Percentiles rank a stretch among this genome's conserved stretches.
Evolutionary conservation across 768 basidiomycete species (phyloP).

Genomic region (Lactarius sp.): DNA sequence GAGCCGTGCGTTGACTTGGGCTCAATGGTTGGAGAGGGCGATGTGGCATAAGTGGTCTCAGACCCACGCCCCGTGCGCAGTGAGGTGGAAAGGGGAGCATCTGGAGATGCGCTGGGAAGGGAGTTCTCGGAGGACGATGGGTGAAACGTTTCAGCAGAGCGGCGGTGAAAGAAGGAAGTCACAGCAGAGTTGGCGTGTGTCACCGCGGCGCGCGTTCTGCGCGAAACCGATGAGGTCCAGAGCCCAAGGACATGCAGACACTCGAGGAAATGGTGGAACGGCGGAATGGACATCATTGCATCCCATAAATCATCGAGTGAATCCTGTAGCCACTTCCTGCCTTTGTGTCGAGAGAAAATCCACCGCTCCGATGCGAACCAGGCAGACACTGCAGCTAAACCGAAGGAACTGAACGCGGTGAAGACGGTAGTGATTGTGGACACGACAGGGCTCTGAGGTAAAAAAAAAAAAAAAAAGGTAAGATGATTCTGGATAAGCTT

Average conservation of each 20-base stretch:
- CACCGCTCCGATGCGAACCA: conserved; percentile 73
- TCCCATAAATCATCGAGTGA: conserved; percentile 44
- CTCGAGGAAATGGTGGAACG: conserved; percentile 12
- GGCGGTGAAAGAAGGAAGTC: conserved; percentile 15
- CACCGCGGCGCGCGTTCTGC: conserved; percentile 9
- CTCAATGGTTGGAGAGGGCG: conserved; percentile 24
- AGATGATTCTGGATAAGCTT: background rate
- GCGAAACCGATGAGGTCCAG: conserved; percentile 1
- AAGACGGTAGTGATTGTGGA: conserved; percentile 72
- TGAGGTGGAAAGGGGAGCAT: conserved; percentile 1
- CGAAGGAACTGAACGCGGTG: conserved; percentile 68
- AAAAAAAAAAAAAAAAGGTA: background rate
- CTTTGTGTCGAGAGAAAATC: conserved; percentile 57
- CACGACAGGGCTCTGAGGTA: conserved; percentile 48
- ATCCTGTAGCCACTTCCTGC: conserved; percentile 66
- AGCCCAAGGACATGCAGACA: conserved; percentile 4
- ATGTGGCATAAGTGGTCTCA: conserved; percentile 24
- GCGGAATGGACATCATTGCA: conserved; percentile 18
- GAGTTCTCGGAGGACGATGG: conserved; percentile 22
- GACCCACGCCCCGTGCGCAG: conserved; percentile 19
- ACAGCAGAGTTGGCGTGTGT: conserved; percentile 15
- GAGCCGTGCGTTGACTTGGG: conserved; percentile 10
- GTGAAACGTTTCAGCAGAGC: conserved; percentile 1
- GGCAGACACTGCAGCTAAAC: conserved; percentile 61
- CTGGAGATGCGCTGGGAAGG: conserved; percentile 16